Percentiles rank a stretch among this genome's conserved stretches.
phyloP scores from a whole-genome alignment of 75 land plant genomes.

The Cunninghamia lanceolata region DNA sequence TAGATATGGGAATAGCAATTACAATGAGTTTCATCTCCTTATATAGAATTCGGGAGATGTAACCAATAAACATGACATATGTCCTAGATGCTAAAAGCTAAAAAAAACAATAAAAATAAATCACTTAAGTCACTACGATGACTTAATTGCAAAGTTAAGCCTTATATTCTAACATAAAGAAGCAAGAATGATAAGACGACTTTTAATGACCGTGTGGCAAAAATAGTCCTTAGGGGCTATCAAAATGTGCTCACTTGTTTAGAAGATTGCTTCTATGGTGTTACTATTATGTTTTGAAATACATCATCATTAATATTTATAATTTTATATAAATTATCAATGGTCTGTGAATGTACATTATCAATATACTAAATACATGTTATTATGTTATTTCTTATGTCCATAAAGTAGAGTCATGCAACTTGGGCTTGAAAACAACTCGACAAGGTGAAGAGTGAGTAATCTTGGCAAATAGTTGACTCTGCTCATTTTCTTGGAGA shows the following conservation, averaged over 20 bases:
- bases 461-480: neutral
- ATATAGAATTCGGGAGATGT: no score
- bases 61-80: no score
- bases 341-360: neutral
- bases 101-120: no score
- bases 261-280: neutral
- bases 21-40: no score
- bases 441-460: no score
- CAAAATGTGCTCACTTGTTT: neutral
- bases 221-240: neutral
- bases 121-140: no score
- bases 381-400: neutral
- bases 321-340: neutral
- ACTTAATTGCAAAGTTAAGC: no score
- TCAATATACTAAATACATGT: neutral
- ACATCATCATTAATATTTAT: neutral
- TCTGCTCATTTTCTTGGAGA: neutral
- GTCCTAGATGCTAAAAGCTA: no score
- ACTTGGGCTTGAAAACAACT: neutral
- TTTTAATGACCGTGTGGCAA: neutral
- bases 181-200: neutral
- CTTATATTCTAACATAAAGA: no score
- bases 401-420: neutral
- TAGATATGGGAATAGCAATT: no score
- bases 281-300: no score